Evolutionary conservation across 306 rosid species (phyloP), one percentile per base, ranked within the genome.

Genomic region (Adenanthera pavonina): DNA sequence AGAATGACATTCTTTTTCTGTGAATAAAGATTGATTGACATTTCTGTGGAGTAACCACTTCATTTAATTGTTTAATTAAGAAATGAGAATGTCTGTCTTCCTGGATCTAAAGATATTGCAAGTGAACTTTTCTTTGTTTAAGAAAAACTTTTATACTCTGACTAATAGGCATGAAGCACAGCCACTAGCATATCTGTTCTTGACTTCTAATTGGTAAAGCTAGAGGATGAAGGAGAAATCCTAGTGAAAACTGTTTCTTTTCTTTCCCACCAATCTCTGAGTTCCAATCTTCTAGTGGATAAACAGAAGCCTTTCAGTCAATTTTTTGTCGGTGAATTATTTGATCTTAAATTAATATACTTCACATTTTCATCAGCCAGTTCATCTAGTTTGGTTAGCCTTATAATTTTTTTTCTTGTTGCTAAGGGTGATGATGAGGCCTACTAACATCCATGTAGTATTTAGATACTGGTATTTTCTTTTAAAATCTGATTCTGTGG

Each of bases 91-190:
- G 62, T 65, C 34, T 62, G 44, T 49, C 68, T 51, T 33, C 47
- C 13, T 80, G 12, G 57, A 14, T 73, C 74, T 40, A 8, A 40
- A 48, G 52, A 71, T 59, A 72, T 72, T 74, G 36, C 38, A 73
- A 49, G 73, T 25, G 44, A 62, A 20, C 2, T 15, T 65, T 72
- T 72, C 53, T 13, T 33, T 43, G 13, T 51, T 8, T 30, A 72
- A 51, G 8, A 3, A 65, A 19, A 61, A 30, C 1, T 2, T 3
- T 14, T 52, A 70, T 3, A 30, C 43, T 25, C 4, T 47, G n/a
- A 49, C 49, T 53, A 51, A 52, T 35, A 33, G 61, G 76, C 76
- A 71, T 48, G 60, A 17, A 14, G 43, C 15, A 52, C 47, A 52
- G 30, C 33, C 62, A 34, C n/a, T 51, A 53, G 49, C 49, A 8